Percentiles rank a stretch among this genome's conserved stretches.
Evolutionary conservation across 345 rosid species (phyloP).

Genomic region (Citropsis articulata): DNA sequence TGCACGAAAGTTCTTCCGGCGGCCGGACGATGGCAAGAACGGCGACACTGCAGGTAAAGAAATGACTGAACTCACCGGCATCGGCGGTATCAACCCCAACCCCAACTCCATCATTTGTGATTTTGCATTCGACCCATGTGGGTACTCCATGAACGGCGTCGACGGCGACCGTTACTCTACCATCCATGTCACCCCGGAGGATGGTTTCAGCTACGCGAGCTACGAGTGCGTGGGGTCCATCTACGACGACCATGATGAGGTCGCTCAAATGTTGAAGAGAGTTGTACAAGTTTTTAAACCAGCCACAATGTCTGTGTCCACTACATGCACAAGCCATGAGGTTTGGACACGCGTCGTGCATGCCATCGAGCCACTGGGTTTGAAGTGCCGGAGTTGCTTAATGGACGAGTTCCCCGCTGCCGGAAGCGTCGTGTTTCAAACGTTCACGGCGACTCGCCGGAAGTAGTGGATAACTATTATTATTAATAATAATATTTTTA

Average conservation of each 20-base stretch:
- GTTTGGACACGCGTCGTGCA: slow-evolving; percentile 62
- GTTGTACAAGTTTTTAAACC: slow-evolving; percentile 83
- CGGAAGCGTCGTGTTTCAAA: slow-evolving; percentile 70
- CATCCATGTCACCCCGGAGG: slow-evolving; percentile 96
- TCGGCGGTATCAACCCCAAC: slow-evolving; percentile 56
- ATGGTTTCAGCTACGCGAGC: slow-evolving; percentile 93
- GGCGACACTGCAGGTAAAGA: slow-evolving; percentile 67
- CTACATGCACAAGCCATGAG: slow-evolving; percentile 51
- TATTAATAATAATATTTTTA: too few relatives aligned
- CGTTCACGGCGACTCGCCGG: slow-evolving; percentile 67
- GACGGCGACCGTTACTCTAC: slow-evolving; percentile 92
- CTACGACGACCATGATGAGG: slow-evolving; percentile 49
- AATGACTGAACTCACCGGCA: slow-evolving; percentile 80
- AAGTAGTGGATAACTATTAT: slow-evolving; percentile 30
- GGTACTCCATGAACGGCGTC: slow-evolving; percentile 97
- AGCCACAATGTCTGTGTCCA: slow-evolving; percentile 58
- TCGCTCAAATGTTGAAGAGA: slow-evolving; percentile 49
- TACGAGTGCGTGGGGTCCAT: slow-evolving; percentile 77
- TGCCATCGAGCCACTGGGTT: slow-evolving; percentile 60
- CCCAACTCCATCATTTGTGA: slow-evolving; percentile 73
- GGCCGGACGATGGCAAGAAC: slow-evolving; percentile 35
- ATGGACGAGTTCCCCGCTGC: slow-evolving; percentile 72
- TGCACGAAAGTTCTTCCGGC: slow-evolving; percentile 57
- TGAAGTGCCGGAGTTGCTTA: slow-evolving; percentile 68
- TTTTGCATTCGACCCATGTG: slow-evolving; percentile 95